A percentile compares a stretch with the other conserved stretches of the same genome.
Evolutionary conservation across 1,139 yeast genomes (phyloP).

Genomic region (Debaryomycetaceae sp.): DNA sequence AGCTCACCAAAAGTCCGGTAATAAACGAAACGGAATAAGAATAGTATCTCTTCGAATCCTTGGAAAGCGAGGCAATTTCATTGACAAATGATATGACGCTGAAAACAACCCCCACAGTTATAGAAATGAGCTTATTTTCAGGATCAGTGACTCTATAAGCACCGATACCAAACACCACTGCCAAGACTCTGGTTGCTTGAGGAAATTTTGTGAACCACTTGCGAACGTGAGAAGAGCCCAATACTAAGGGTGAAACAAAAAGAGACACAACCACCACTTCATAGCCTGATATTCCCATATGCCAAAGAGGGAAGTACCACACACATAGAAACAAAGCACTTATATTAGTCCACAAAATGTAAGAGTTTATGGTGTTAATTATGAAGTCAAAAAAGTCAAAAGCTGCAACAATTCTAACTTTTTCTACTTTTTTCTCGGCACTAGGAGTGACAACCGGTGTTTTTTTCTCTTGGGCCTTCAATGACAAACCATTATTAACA

Average conservation of each 20-base stretch:
- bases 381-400: slow-evolving; percentile 41
- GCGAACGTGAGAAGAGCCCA: slow-evolving; percentile 53
- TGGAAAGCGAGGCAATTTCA: slow-evolving; percentile 46
- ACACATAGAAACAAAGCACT: slow-evolving; percentile 82
- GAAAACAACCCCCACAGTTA: slow-evolving; percentile 66
- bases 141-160: slow-evolving; percentile 70
- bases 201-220: slow-evolving; percentile 39
- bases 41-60: slow-evolving; percentile 40
- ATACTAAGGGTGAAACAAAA: slow-evolving; percentile 55
- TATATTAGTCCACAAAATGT: slow-evolving; percentile 77
- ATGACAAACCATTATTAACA: slow-evolving; percentile 18
- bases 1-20: slow-evolving; percentile 70
- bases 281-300: slow-evolving; percentile 95
- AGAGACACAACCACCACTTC: slow-evolving; percentile 64
- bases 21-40: slow-evolving; percentile 62
- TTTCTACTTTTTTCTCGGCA: not conserved
- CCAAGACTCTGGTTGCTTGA: slow-evolving; percentile 47
- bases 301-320: slow-evolving; percentile 98
- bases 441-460: not conserved
- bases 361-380: slow-evolving; percentile 54
- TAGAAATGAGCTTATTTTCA: slow-evolving; percentile 59
- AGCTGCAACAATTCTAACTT: slow-evolving; percentile 14
- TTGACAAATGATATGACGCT: slow-evolving; percentile 60
- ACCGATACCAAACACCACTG: slow-evolving; percentile 71
- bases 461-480: not conserved